Conservation (phyloP, 306 rosid genomes). For the Astragalus glycyphyllos region DNA sequence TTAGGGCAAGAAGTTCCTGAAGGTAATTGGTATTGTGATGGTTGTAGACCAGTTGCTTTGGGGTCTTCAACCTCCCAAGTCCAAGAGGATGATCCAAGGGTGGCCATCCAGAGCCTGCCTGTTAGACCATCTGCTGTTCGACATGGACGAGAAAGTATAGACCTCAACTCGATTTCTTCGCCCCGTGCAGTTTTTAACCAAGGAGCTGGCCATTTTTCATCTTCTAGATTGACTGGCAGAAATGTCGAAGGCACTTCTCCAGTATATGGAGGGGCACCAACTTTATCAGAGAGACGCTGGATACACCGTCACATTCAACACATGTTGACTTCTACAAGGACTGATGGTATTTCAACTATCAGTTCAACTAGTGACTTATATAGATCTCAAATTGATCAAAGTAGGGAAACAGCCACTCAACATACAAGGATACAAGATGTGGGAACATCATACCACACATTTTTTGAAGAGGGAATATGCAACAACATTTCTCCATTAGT, state of each 20-base stretch:
- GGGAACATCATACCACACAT: conserved; percentile 58
- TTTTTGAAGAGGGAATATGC: conserved; percentile 67
- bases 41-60: conserved; percentile 72
- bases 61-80: conserved; percentile 77
- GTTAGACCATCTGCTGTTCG: conserved; percentile 52
- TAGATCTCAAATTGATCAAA: conserved; percentile 58
- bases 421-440: conserved; percentile 52
- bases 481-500: conserved; percentile 50
- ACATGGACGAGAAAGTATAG: conserved; percentile 61
- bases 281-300: conserved; percentile 76
- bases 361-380: conserved; percentile 46
- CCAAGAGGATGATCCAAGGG: conserved; percentile 65
- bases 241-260: conserved; percentile 64
- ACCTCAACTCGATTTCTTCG: conserved; percentile 74
- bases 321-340: conserved; percentile 52
- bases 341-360: conserved; percentile 56
- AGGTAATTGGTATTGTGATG: conserved; percentile 91
- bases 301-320: conserved; percentile 82
- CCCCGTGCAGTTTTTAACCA: conserved; percentile 56
- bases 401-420: conserved; percentile 54
- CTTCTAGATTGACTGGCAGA: conserved; percentile 66
- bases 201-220: conserved; percentile 59
- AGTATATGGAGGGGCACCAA: conserved; percentile 76
- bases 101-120: conserved; percentile 52
- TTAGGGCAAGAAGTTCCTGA: conserved; percentile 86